Base-by-base conservation (phyloP, 192 early-diverging fungal species). In the Globomyces pollinis-pini region DNA sequence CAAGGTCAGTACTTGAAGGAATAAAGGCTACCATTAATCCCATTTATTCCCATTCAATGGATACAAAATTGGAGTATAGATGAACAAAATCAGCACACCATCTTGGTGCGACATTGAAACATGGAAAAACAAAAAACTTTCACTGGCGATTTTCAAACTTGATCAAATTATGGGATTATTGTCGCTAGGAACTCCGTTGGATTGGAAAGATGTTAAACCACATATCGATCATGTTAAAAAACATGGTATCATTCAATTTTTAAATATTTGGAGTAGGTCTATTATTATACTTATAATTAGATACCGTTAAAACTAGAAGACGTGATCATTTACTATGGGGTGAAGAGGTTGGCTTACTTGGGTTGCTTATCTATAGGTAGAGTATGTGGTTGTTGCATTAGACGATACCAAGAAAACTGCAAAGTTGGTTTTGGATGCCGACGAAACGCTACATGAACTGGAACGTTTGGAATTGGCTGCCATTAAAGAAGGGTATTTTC, bases 161-260 rank as follows among this genome's bases (percentile, higher is more conserved):
- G n/a, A n/a, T n/a, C n/a, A n/a, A n/a, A n/a, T n/a, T n/a, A 99
- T 99, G 96, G 96, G 96, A 42, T 81, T 99, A 1, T 65, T 99
- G 38, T 86, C 89, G 28, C 74, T 93, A 23, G 96, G 96, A 58
- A 99, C 96, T n/a, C 96, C 96, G 20, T 79, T 99, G 61, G 80
- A 77, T n/a, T 99, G 96, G 96, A 76, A 84, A 41, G 86, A 94
- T 58, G 93, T 93, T 26, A 86, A 86, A 66, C 59, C 84, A 44
- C 76, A 95, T 70, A 81, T 88, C 26, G 76, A 85, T 61, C 84
- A 97, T 63, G 93, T 99, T 33, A 86, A 92, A 41, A 59, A 69
- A 28, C 89, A 95, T 64, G 96, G 96, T 18, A 99, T 99, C 60
- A 74, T 79, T 38, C 94, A 99, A 79, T 94, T 99, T 59, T 71